Evolutionary conservation across 257 asterid species (phyloP).

Genomic region (Datura wrightii): DNA sequence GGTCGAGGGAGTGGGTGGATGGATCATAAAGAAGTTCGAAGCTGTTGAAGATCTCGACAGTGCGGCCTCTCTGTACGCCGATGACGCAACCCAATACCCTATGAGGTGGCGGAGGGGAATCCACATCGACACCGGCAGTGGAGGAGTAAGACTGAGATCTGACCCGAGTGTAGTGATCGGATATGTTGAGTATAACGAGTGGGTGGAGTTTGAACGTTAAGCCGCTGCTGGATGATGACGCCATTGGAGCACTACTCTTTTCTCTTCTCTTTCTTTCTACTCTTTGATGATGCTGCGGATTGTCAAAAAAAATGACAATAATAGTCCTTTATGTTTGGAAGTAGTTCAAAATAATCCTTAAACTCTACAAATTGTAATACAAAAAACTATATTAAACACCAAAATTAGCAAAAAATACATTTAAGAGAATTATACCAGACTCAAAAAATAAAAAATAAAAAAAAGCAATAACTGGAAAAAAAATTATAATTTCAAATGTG

Average conservation of each 20-base stretch:
- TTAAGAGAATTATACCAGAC: too few relatives aligned
- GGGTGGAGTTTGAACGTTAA: slow-evolving; percentile 98
- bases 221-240: slow-evolving; percentile 95
- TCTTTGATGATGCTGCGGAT: too few relatives aligned
- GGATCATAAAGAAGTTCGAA: slow-evolving; percentile 88
- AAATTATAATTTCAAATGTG: too few relatives aligned
- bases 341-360: too few relatives aligned
- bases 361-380: too few relatives aligned
- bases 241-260: slow-evolving; percentile 42
- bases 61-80: slow-evolving; percentile 96
- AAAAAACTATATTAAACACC: too few relatives aligned
- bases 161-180: slow-evolving; percentile 95
- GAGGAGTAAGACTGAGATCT: slow-evolving; percentile 60
- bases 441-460: too few relatives aligned
- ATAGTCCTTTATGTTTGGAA: too few relatives aligned
- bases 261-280: background rate
- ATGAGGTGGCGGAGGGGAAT: slow-evolving; percentile 34
- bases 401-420: too few relatives aligned
- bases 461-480: too few relatives aligned
- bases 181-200: slow-evolving; percentile 87
- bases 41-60: slow-evolving; percentile 97
- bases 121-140: slow-evolving; percentile 42
- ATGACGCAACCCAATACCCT: slow-evolving; percentile 97
- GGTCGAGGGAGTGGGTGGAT: slow-evolving; percentile 75
- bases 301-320: too few relatives aligned